Evolutionary conservation across 805 yeast species (phyloP), one percentile per base, ranked within the genome.

Genomic region (Kregervanrija fluxuum): DNA sequence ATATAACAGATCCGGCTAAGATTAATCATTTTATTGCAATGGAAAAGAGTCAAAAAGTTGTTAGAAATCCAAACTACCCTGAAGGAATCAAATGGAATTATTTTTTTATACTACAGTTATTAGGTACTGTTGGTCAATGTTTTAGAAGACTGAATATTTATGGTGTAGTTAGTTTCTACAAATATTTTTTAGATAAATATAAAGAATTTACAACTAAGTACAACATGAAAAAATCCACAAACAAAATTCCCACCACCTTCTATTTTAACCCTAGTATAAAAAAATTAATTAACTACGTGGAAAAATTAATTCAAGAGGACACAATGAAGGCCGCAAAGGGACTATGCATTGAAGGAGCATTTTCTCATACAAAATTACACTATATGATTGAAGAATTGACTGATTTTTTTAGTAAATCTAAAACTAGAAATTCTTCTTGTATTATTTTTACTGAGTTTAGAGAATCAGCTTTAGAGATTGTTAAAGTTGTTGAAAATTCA

Each of bases 391-490:
- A 74, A 9, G 85, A 83, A 52, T 59, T 90, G 38, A 57, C 62
- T 3, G 64, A 62, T 1, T 90, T 87, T 54, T 80, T 82, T 48
- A 55, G 62, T 3, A 63, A 69, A 33, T 65, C 64, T 11, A 53
- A 61, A 2, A 74, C 65, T 12, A 53, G 60, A 2, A 74, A 79
- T 43, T 84, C 95, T 1, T 75, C 86, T 51, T 93, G 83, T 3
- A 95, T 93, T 37, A 73, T 93, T 0, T 93, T 93, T 61, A 85
- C 95, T 0, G 96, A 90, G 59, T 75, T 79, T 48, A 74, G 99
- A 59, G 95, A 87, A 50, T 83, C 96, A 4, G 99, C 98, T 0
- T 66, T 86, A 35, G 97, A 90, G 50, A 83, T 93, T 38, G 87
- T 86, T 1, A 80, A 79, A 50, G 74, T 73, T 43, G 64, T 80